A percentile compares a stretch with the other conserved stretches of the same genome.
Evolutionary conservation across 139 green algal species (phyloP).

Genomic region (Trebouxia sp.): DNA sequence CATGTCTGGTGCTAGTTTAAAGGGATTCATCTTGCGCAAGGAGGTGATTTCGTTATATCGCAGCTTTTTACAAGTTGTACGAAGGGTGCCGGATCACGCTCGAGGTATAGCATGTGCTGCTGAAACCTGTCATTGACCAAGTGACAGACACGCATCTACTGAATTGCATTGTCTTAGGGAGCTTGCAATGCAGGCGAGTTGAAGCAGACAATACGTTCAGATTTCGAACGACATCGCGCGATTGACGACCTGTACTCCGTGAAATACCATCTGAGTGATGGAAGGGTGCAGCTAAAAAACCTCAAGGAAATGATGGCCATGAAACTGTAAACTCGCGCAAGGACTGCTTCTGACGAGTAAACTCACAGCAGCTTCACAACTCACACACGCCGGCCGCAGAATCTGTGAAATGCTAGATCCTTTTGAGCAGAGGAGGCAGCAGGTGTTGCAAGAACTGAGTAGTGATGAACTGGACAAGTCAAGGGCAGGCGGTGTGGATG

Average conservation of each 20-base stretch:
- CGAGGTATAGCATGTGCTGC: slow-evolving; percentile 32
- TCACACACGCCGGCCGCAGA: no score
- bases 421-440: slow-evolving; percentile 11
- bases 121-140: not conserved
- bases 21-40: slow-evolving; percentile 48
- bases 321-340: slow-evolving; percentile 4
- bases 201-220: slow-evolving; percentile 12
- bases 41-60: slow-evolving; percentile 49
- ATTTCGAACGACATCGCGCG: not conserved
- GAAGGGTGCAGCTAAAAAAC: slow-evolving; percentile 45
- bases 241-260: slow-evolving; percentile 27
- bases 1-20: slow-evolving; percentile 21
- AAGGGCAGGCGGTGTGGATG: slow-evolving; percentile 68
- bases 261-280: slow-evolving; percentile 63
- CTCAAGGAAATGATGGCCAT: slow-evolving; percentile 46
- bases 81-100: slow-evolving; percentile 28
- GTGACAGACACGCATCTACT: not conserved
- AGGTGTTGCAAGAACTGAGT: slow-evolving; percentile 2
- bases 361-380: no score
- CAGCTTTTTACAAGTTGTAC: slow-evolving; percentile 41
- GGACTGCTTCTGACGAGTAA: no score
- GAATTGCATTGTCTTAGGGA: no score
- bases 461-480: slow-evolving; percentile 62
- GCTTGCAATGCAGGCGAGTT: slow-evolving; percentile 29
- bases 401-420: slow-evolving; percentile 15